Evolutionary conservation across 129 eudicot species (phyloP), one percentile per base, ranked within the genome.

Genomic region (Logfia minima): DNA sequence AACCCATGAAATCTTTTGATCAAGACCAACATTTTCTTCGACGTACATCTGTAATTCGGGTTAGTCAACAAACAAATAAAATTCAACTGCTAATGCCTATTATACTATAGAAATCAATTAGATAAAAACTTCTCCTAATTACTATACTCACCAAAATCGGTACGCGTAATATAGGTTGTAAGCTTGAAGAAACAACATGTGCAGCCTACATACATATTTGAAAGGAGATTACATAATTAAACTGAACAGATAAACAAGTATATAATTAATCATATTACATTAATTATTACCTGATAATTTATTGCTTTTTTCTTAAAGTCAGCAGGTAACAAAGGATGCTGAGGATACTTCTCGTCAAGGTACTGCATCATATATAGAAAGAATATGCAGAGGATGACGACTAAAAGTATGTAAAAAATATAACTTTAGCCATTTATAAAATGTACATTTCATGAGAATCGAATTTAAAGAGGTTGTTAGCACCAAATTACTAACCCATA

Each of bases 401-500:
- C 45, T 7, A 1, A 10, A 41, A 41, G 37, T 34, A 34, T 5
- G 37, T 34, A 34, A 34, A 5, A 34, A 34, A 0, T 10, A 22
- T 6, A 10, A 26, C 16, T 8, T 62, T 17, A n/a, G 22, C 48
- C 52, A 67, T 32, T 8, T 8, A 34, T 18, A 17, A 1, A 26
- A 65, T 29, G 1, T 0, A 5, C 45, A 16, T 5, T 65, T 13
- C 24, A 17, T 1, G 7, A 61, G 4, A 2, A 10, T 34, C 56
- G 52, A 51, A 56, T 16, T 70, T 70, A 21, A 26, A 22, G 60
- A 41, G 35, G 13, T 5, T 2, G 37, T 4, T 0, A 11, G 34
- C 14, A 19, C 8, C 37, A 34, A 34, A 34, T 34, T 34, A 76
- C 92, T 61, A 66, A 88, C 98, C 98, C 86, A 34, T 68, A 92